A percentile compares a stretch with the other conserved stretches of the same genome.
Conservation (phyloP, 2,329 filamentous ascomycete species). For the Chalara sp. region DNA sequence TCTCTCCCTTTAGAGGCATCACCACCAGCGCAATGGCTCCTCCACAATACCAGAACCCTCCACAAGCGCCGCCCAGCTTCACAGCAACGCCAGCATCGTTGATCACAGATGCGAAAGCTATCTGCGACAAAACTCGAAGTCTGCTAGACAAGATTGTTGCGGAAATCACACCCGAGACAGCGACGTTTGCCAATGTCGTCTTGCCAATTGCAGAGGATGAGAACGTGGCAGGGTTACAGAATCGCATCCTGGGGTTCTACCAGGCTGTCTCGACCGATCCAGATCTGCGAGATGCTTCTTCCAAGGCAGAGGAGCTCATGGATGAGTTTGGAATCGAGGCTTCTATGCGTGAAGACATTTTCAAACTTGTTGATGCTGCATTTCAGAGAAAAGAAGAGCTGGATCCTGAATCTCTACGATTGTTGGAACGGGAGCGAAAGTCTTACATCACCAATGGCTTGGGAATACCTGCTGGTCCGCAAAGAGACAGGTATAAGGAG, state of each 20-base stretch:
- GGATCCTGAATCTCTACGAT: conserved; percentile 62
- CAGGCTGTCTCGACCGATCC: conserved; percentile 67
- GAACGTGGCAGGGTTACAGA: conserved; percentile 52
- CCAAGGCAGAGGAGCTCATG: conserved; percentile 68
- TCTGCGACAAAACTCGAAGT: conserved; percentile 51
- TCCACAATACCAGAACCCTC: conserved; percentile 63
- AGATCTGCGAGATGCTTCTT: conserved; percentile 66
- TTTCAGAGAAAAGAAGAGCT: conserved; percentile 52
- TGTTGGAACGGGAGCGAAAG: conserved; percentile 73
- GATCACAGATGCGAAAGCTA: conserved; percentile 56
- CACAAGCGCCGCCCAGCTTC: conserved; percentile 72
- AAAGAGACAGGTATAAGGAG: conserved; percentile 77
- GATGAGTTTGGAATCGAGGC: conserved; percentile 73
- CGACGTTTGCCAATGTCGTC: conserved; percentile 45
- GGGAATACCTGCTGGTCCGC: conserved; percentile 58
- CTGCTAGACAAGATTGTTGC: conserved; percentile 61
- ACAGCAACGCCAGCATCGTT: conserved; percentile 66
- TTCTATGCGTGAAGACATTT: conserved; percentile 77
- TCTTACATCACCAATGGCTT: conserved; percentile 72
- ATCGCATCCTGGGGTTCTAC: conserved; percentile 71
- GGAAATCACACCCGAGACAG: conserved; percentile 43
- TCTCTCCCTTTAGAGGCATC: neutral
- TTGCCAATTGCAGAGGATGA: conserved; percentile 69
- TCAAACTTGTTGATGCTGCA: conserved; percentile 55
- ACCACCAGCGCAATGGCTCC: conserved; percentile 51